Conservation (phyloP, 768 basidiomycete genomes). For the Russula olivacea region DNA sequence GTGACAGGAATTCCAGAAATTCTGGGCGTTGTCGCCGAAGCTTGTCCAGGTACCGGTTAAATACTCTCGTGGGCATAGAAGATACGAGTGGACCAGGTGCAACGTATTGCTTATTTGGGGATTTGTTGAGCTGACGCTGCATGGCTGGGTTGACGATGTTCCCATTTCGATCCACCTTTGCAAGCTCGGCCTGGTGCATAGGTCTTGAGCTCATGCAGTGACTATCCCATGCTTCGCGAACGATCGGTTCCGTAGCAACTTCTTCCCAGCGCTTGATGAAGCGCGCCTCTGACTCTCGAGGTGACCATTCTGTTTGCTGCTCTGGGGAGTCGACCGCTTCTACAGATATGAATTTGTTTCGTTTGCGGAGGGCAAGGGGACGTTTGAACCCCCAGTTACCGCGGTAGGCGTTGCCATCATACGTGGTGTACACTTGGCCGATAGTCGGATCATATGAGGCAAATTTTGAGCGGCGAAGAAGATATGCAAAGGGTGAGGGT, state of each 20-base stretch:
- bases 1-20: slow-evolving; percentile 46
- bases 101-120: slow-evolving; percentile 3
- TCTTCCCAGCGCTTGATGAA: slow-evolving; percentile 66
- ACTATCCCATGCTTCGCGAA: slow-evolving; percentile 36
- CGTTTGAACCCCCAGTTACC: slow-evolving; percentile 87
- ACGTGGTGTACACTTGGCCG: slow-evolving; percentile 69
- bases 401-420: slow-evolving; percentile 61
- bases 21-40: slow-evolving; percentile 50
- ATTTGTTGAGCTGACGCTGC: slow-evolving; percentile 1
- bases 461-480: slow-evolving; percentile 79
- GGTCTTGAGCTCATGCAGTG: slow-evolving; percentile 20
- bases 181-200: slow-evolving; percentile 10
- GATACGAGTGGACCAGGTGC: slow-evolving; percentile 46
- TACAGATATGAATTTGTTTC: slow-evolving; percentile 59
- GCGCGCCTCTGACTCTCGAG: slow-evolving; percentile 57
- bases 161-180: slow-evolving; percentile 11
- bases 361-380: slow-evolving; percentile 61
- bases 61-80: slow-evolving; percentile 54
- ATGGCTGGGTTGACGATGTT: slow-evolving; percentile 2
- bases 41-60: slow-evolving; percentile 52
- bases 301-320: slow-evolving; percentile 73
- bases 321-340: slow-evolving; percentile 63
- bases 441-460: slow-evolving; percentile 72
- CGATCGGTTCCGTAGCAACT: slow-evolving; percentile 40
- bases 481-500: slow-evolving; percentile 65